Evolutionary conservation across 2,329 filamentous ascomycete genomes (phyloP), one percentile per base, ranked within the genome.

Genomic region (Clonostachys rhizophaga): DNA sequence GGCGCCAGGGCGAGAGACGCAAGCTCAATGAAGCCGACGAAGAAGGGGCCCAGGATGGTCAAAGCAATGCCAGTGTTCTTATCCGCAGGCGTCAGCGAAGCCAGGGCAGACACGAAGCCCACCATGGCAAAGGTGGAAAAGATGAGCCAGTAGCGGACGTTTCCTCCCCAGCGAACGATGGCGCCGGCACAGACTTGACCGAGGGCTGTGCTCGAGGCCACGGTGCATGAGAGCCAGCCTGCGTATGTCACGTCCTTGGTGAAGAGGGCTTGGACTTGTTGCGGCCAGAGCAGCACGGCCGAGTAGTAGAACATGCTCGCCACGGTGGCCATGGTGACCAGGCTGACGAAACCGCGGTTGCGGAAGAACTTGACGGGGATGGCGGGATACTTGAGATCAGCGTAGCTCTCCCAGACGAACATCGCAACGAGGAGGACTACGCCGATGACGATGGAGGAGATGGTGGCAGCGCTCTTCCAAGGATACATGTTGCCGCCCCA

Each of bases 401-500:
- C 64, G 24, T 58, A 65, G 1, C 46, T 50, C 45, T 69, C 66
- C 52, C 63, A 72, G 12, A 66, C 30, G 16, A 70, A 64, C 14
- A 72, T 62, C 0, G 52, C 56, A 20, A 69, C 49, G 8, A 72
- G 55, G 2, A 63, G 53, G 1, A 55, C 44, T 4, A 51, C 53
- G 5, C 69, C 69, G 17, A 68, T 52, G 3, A 69, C 48, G 14
- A 73, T 59, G 7, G 65, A 61, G 2, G 59, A 58, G 43, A 72
- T 68, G 12, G 67, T 66, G 3, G 63, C 60, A 1, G 64, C 63
- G 1, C 66, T 67, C n/a, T 59, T 65, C 70, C 69, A 73, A 3
- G 68, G 62, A 51, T 71, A 71, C 40, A 68, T 60, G 43, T 53
- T 57, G 16, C 70, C 70, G 17, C 69, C 70, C 58, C 69, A 74